These are phyloP conservation scores for Pleurotus citrinopileatus DNA, from an alignment of 768 basidiomycete genomes.

Conservation along the genomic window DNA sequence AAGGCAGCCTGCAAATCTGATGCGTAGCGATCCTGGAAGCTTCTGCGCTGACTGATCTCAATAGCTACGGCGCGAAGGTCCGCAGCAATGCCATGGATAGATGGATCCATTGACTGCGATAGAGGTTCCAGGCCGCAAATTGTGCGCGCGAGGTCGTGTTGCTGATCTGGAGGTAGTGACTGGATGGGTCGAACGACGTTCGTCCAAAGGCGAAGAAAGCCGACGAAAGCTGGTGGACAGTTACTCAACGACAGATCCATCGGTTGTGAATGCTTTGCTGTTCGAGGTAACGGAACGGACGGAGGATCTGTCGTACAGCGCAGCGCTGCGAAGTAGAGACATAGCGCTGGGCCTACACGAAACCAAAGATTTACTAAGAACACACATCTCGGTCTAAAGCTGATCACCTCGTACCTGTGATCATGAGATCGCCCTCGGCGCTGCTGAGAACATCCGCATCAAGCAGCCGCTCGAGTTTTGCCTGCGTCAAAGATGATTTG, in stretches of 20 bases:
- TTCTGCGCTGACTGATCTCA: constrained; percentile 80
- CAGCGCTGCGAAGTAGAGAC: constrained; percentile 82
- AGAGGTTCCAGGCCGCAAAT: constrained; percentile 66
- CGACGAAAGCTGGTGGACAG: constrained; percentile 65
- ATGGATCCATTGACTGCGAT: constrained; percentile 33
- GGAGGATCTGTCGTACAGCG: constrained; percentile 74
- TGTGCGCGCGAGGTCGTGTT: constrained; percentile 80
- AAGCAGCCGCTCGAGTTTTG: constrained; percentile 71
- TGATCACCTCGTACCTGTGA: constrained; percentile 53
- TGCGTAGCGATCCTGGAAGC: constrained; percentile 80
- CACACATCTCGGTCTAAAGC: background rate
- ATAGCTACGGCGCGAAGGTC: constrained; percentile 85
- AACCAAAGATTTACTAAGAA: constrained; percentile 1
- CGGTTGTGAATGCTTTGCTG: constrained; percentile 42
- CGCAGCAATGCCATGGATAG: constrained; percentile 63
- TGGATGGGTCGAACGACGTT: constrained; percentile 65
- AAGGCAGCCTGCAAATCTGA: constrained; percentile 76
- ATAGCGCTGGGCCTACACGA: constrained; percentile 67
- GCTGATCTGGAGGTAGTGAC: constrained; percentile 44
- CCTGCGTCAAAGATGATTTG: constrained; percentile 73
- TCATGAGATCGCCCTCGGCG: constrained; percentile 84
- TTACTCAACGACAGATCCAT: constrained; percentile 62
- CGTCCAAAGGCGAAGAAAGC: constrained; percentile 76
- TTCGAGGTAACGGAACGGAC: constrained; percentile 74
- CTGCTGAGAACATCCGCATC: constrained; percentile 72